Evolutionary conservation across 805 yeast genomes (phyloP).

Genomic region (Pichia occidentalis): DNA sequence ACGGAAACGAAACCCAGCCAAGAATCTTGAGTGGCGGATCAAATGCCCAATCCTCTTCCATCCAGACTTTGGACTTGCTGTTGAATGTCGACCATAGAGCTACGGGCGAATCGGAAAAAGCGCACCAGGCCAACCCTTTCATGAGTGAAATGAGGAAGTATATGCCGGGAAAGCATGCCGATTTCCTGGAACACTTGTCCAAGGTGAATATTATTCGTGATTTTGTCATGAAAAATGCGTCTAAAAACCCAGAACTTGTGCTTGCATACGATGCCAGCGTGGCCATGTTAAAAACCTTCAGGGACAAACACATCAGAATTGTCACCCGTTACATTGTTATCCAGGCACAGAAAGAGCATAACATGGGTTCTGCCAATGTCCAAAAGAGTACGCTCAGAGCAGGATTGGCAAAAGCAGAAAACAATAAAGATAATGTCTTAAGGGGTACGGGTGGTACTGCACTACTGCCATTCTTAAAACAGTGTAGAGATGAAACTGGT

Average conservation of each 20-base stretch:
- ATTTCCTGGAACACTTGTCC: conserved; percentile 59
- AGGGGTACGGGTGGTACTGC: conserved; percentile 95
- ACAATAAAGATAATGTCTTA: conserved; percentile 42
- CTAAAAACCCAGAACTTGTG: conserved; percentile 46
- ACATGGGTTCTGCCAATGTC: conserved; percentile 41
- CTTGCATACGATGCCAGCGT: conserved; percentile 82
- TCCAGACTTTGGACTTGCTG: conserved; percentile 77
- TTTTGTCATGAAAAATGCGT: conserved; percentile 44
- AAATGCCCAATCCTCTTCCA: conserved; percentile 86
- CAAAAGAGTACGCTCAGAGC: conserved; percentile 49
- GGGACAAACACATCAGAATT: conserved; percentile 90
- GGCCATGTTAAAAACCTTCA: conserved; percentile 79
- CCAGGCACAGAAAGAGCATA: conserved; percentile 57
- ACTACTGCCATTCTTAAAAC: conserved; percentile 83
- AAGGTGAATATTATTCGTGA: conserved; percentile 55
- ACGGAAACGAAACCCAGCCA: conserved; percentile 57
- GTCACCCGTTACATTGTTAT: conserved; percentile 81
- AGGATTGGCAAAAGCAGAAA: conserved; percentile 48
- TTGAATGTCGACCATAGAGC: conserved; percentile 73
- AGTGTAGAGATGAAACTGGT: conserved; percentile 94
- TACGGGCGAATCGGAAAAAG: conserved; percentile 41
- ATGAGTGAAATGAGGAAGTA: conserved; percentile 79
- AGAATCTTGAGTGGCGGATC: conserved; percentile 79
- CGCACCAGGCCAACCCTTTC: conserved; percentile 35
- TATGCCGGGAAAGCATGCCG: conserved; percentile 84